Evolutionary conservation across 805 yeast genomes (phyloP).

Genomic region (Candida xiaguanensis): DNA sequence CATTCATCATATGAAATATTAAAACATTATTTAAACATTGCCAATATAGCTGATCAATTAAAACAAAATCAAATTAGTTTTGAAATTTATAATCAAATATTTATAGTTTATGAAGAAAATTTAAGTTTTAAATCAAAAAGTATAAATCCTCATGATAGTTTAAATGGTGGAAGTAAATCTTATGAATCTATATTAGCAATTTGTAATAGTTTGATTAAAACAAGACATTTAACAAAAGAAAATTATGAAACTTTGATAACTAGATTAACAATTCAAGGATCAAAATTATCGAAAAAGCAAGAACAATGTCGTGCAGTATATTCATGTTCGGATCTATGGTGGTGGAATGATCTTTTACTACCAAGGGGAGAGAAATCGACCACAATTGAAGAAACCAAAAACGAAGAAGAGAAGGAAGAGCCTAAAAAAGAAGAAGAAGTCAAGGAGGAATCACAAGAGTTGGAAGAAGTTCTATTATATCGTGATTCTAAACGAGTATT

Average conservation of each 20-base stretch:
- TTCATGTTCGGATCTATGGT: conserved; percentile 88
- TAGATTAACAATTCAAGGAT: conserved; percentile 81
- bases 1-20: conserved; percentile 34
- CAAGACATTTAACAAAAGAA: conserved; percentile 50
- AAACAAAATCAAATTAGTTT: conserved; percentile 68
- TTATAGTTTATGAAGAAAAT: conserved; percentile 73
- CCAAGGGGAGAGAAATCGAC: conserved; percentile 23
- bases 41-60: conserved; percentile 76
- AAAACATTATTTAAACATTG: conserved; percentile 59
- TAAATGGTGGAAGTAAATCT: conserved; percentile 46
- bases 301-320: conserved; percentile 94
- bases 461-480: conserved; percentile 39
- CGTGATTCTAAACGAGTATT: conserved; percentile 67
- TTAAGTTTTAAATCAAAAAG: conserved; percentile 16
- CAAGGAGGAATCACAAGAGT: conserved; percentile 10
- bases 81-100: conserved; percentile 86
- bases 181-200: conserved; percentile 47
- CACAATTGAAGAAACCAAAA: conserved; percentile 35
- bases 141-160: conserved; percentile 34
- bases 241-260: conserved; percentile 81
- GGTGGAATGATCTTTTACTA: conserved; percentile 66
- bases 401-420: conserved; percentile 11
- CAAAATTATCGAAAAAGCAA: conserved; percentile 82
- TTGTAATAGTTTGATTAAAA: conserved; percentile 41
- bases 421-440: conserved; percentile 9